These are phyloP conservation scores for Hypoxylon trugodes DNA, from an alignment of 495 filamentous ascomycete genomes.

Conservation along the genomic window DNA sequence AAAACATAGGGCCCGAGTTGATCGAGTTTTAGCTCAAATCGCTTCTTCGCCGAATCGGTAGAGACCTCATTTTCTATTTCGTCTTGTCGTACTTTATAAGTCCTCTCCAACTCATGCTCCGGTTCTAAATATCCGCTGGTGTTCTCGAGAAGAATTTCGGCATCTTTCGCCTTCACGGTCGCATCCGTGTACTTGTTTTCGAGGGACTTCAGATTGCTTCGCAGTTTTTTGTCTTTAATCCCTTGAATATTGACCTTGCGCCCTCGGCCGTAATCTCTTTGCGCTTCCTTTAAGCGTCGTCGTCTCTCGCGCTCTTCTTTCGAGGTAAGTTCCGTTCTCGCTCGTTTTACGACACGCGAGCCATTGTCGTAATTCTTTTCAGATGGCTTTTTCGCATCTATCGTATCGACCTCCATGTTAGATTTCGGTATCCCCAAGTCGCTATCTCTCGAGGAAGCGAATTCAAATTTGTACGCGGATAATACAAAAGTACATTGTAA, in stretches of 20 bases:
- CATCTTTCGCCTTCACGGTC: constrained; percentile 83
- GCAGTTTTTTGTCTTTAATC: constrained; percentile 86
- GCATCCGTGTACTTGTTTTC: constrained; percentile 86
- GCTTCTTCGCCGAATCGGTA: constrained; percentile 86
- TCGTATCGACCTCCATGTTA: constrained; percentile 28
- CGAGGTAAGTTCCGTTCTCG: constrained; percentile 55
- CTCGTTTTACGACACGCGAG: constrained; percentile 52
- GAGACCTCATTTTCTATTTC: constrained; percentile 80
- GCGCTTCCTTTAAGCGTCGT: constrained; percentile 66
- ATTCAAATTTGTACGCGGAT: constrained; percentile 2
- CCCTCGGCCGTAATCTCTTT: constrained; percentile 85
- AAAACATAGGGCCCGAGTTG: constrained; percentile 83
- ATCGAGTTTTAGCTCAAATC: constrained; percentile 87
- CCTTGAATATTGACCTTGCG: constrained; percentile 65
- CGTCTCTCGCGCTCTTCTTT: constrained; percentile 54
- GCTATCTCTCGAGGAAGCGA: neutral
- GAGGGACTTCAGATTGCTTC: constrained; percentile 76
- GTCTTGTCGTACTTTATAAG: constrained; percentile 89
- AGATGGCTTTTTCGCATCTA: neutral
- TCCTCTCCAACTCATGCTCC: constrained; percentile 86
- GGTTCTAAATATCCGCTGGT: constrained; percentile 87
- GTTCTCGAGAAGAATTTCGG: constrained; percentile 92
- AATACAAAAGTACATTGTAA: neutral
- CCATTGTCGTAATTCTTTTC: constrained; percentile 49
- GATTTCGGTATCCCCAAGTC: neutral